phyloP scores from a whole-genome alignment of 306 rosid genomes.

The Castanopsis chinensis region DNA sequence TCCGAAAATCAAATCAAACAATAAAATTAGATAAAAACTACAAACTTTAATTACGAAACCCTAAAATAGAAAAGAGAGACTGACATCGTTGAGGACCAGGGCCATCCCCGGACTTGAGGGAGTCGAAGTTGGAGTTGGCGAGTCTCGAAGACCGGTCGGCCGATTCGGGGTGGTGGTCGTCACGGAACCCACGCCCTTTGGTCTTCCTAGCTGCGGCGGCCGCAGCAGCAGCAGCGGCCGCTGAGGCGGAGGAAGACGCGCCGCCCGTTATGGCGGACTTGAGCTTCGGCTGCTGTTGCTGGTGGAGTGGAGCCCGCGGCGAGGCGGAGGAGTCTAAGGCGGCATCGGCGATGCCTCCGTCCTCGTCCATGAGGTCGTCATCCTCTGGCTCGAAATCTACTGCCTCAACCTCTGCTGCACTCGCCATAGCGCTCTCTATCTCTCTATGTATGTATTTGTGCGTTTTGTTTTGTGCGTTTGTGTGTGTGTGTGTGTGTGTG shows the following conservation, averaged over 20 bases:
- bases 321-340: slow-evolving; percentile 65
- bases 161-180: slow-evolving; percentile 62
- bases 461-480: too few species aligned
- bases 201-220: slow-evolving; percentile 65
- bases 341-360: slow-evolving; percentile 68
- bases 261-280: slow-evolving; percentile 91
- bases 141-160: slow-evolving; percentile 72
- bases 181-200: slow-evolving; percentile 94
- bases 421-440: slow-evolving; percentile 32
- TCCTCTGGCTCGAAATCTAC: slow-evolving; percentile 98
- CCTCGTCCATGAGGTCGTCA: slow-evolving; percentile 99
- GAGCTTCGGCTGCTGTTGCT: slow-evolving; percentile 53
- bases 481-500: background rate
- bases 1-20: background rate
- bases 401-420: slow-evolving; percentile 88
- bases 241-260: slow-evolving; percentile 50
- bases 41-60: background rate
- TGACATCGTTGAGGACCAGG: slow-evolving; percentile 91
- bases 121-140: slow-evolving; percentile 73
- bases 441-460: too few species aligned
- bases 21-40: background rate
- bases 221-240: slow-evolving; percentile 18
- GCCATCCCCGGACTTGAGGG: slow-evolving; percentile 72
- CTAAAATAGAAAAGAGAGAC: slow-evolving; percentile 11
- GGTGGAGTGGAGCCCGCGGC: slow-evolving; percentile 59